phyloP scores from a whole-genome alignment of 192 early-diverging fungal genomes.

The Coemansia sp. region DNA sequence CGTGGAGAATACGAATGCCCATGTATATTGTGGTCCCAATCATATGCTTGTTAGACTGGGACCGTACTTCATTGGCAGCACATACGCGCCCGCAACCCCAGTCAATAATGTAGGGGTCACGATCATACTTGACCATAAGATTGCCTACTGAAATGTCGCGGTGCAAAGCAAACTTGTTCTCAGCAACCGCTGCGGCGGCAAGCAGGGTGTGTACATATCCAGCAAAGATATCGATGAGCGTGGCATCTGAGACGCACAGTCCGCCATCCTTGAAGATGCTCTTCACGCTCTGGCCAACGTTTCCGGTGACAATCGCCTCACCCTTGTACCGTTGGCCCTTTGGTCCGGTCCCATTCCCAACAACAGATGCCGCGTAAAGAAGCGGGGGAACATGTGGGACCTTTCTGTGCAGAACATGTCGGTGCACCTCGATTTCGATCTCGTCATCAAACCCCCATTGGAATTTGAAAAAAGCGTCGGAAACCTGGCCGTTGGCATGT shows the following conservation, averaged over 20 bases:
- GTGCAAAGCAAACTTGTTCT: neutral
- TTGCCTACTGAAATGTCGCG: constrained; percentile 1
- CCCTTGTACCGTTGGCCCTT: neutral
- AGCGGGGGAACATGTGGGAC: constrained; percentile 2
- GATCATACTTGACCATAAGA: neutral
- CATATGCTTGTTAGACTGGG: neutral
- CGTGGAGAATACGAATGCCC: constrained; percentile 3
- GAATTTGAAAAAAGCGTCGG: neutral
- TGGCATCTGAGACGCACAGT: neutral
- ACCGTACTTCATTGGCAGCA: neutral
- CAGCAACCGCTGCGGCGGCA: neutral
- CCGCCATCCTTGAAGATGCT: neutral
- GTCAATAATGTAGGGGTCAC: neutral
- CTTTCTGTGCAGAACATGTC: neutral
- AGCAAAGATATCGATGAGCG: constrained; percentile 4
- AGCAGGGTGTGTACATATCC: constrained; percentile 7
- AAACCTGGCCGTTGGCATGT: too few relatives aligned
- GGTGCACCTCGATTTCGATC: neutral
- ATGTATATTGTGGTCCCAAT: neutral
- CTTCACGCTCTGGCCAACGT: neutral
- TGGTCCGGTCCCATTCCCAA: neutral
- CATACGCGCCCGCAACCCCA: neutral
- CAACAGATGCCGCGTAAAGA: neutral
- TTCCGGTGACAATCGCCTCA: neutral
- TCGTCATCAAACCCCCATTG: neutral